These are phyloP conservation scores for Suhomyces sp. DNA, from an alignment of 805 yeast species.

Conservation along the genomic window DNA sequence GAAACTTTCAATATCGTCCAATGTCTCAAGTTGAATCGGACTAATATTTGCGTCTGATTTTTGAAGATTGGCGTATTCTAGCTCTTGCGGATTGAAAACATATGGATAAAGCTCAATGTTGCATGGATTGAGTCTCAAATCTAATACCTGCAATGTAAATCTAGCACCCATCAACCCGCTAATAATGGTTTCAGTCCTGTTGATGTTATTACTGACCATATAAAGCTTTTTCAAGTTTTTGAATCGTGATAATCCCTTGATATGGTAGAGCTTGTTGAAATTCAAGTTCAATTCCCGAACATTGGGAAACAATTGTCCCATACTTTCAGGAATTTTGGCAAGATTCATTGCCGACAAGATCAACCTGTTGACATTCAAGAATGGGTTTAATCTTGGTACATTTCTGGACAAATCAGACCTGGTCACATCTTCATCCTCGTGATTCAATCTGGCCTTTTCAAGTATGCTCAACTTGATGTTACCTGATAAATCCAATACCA, in stretches of 20 bases:
- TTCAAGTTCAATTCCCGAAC: conserved; percentile 47
- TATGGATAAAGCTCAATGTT: conserved; percentile 49
- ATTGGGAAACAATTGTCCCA: conserved; percentile 43
- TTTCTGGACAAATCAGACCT: not conserved
- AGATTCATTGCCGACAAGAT: conserved; percentile 48
- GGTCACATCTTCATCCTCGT: not conserved
- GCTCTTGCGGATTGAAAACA: conserved; percentile 48
- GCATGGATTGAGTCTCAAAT: conserved; percentile 49
- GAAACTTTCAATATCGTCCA: conserved; percentile 53
- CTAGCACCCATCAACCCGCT: conserved; percentile 30
- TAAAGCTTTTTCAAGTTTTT: conserved; percentile 36
- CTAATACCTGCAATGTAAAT: conserved; percentile 36
- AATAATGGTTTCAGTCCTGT: conserved; percentile 31
- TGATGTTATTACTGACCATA: conserved; percentile 46
- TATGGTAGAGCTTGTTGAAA: conserved; percentile 42
- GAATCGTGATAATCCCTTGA: conserved; percentile 32
- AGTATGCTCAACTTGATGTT: conserved; percentile 17
- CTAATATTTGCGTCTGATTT: conserved; percentile 16
- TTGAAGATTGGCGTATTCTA: conserved; percentile 17
- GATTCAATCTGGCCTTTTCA: not conserved
- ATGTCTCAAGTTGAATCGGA: conserved; percentile 43
- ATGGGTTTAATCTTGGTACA: conserved; percentile 11
- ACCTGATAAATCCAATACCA: conserved; percentile 41
- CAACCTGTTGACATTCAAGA: conserved; percentile 37
- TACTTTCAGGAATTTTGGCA: conserved; percentile 33